Percentiles rank a stretch among this genome's conserved stretches.
phyloP scores from a whole-genome alignment of 2,329 filamentous ascomycete genomes.

The Neofusicoccum umdonicola region DNA sequence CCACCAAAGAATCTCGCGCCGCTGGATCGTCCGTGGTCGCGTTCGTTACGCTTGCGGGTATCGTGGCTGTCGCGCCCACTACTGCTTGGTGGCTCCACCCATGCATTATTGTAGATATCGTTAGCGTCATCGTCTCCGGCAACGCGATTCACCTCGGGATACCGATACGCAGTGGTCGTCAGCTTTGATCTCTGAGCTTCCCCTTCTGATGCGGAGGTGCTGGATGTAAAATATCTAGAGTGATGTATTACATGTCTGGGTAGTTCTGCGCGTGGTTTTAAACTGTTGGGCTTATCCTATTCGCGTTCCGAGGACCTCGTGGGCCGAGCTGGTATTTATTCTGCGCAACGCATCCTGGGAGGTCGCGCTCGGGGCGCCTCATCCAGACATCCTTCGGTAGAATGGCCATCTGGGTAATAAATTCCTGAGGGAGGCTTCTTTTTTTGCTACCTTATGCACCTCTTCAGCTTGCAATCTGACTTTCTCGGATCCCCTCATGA shows the following conservation, averaged over 20 bases:
- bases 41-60: neutral
- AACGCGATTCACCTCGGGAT: slow-evolving; percentile 24
- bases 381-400: too few relatives aligned
- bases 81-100: slow-evolving; percentile 28
- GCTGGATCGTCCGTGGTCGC: too few relatives aligned
- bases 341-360: slow-evolving; percentile 38
- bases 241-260: slow-evolving; percentile 20
- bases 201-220: slow-evolving; percentile 26
- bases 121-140: neutral
- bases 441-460: too few relatives aligned
- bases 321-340: slow-evolving; percentile 41
- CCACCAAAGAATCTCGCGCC: too few relatives aligned
- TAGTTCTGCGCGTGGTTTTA: slow-evolving; percentile 30
- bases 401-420: too few relatives aligned
- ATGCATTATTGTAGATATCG: slow-evolving; percentile 30
- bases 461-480: too few relatives aligned
- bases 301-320: slow-evolving; percentile 25
- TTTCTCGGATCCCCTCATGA: too few relatives aligned
- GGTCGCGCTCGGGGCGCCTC: too few relatives aligned
- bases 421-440: too few relatives aligned
- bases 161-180: slow-evolving; percentile 29
- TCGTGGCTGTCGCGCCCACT: neutral
- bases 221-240: slow-evolving; percentile 23
- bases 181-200: slow-evolving; percentile 23
- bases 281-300: slow-evolving; percentile 27